Conservation (phyloP, 768 basidiomycete species). For the Chalciporus pseudorubinellus region DNA sequence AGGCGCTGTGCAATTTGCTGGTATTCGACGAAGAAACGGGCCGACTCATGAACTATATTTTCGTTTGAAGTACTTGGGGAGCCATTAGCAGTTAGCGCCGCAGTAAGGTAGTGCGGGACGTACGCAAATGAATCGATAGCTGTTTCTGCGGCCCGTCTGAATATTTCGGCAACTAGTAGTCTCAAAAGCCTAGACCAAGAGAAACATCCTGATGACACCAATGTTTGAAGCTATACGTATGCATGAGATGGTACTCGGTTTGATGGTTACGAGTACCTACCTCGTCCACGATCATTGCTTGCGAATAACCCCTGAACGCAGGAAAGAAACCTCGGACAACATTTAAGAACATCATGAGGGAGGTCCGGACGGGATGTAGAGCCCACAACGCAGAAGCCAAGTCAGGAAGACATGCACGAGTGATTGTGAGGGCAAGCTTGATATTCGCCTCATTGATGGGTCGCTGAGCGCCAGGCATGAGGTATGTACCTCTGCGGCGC, state of each 20-base stretch:
- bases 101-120: slow-evolving; percentile 33
- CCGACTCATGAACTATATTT: slow-evolving; percentile 67
- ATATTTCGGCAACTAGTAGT: slow-evolving; percentile 59
- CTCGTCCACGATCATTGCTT: slow-evolving; percentile 84
- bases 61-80: slow-evolving; percentile 63
- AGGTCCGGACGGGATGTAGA: slow-evolving; percentile 66
- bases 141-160: slow-evolving; percentile 62
- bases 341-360: slow-evolving; percentile 70
- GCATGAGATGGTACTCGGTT: slow-evolving; percentile 2
- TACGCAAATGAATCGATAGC: slow-evolving; percentile 72
- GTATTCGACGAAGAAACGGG: slow-evolving; percentile 72
- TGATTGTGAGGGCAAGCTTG: slow-evolving; percentile 53
- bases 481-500: slow-evolving; percentile 41
- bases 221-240: slow-evolving; percentile 55
- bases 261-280: slow-evolving; percentile 39
- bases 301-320: slow-evolving; percentile 82
- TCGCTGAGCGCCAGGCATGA: slow-evolving; percentile 69
- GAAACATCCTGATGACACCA: slow-evolving; percentile 70
- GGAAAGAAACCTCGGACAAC: slow-evolving; percentile 73
- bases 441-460: slow-evolving; percentile 57
- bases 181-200: slow-evolving; percentile 63
- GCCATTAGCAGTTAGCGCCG: slow-evolving; percentile 6
- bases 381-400: slow-evolving; percentile 49
- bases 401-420: slow-evolving; percentile 52
- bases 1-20: slow-evolving; percentile 77